Conservation (phyloP, 1,284 basidiomycete species). For the Binderoboletus segoi region DNA sequence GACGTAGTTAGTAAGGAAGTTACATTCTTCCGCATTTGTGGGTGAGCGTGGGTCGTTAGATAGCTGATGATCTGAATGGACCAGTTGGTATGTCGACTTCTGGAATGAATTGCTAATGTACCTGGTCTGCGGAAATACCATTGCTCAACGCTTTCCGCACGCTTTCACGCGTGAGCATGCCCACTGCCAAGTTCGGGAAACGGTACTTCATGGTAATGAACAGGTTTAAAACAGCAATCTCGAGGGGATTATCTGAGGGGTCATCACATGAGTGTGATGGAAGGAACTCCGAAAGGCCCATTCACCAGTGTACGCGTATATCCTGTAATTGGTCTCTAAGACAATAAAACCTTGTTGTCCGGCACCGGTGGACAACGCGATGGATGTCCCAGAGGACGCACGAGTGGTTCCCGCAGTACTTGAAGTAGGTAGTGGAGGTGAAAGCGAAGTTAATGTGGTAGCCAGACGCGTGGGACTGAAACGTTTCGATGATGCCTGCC, state of each 20-base stretch:
- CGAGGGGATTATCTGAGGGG: conserved; percentile 83
- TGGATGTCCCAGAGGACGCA: conserved; percentile 18
- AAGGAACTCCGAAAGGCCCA: conserved; percentile 5
- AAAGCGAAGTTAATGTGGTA: conserved; percentile 88
- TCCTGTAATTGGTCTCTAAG: conserved; percentile 96
- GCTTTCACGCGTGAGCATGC: conserved; percentile 91
- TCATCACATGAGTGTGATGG: conserved; percentile 21
- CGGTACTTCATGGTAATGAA: conserved; percentile 93
- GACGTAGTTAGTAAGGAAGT: conserved; percentile 26
- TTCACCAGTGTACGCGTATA: conserved; percentile 96
- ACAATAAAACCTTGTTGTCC: conserved; percentile 88
- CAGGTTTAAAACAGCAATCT: conserved; percentile 94
- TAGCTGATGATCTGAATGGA: conserved; percentile 87
- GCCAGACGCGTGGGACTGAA: conserved; percentile 97
- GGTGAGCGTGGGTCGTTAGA: conserved; percentile 92
- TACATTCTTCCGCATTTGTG: conserved; percentile 96
- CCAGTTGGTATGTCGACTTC: conserved; percentile 10
- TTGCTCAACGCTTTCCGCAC: conserved; percentile 93
- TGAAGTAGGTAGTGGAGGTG: conserved; percentile 69
- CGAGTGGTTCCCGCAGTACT: conserved; percentile 46
- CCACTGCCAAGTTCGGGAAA: conserved; percentile 96
- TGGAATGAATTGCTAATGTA: conserved; percentile 38
- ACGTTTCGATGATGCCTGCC: conserved; percentile 66
- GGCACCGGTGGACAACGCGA: conserved; percentile 46
- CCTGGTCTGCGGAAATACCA: conserved; percentile 97